A percentile compares a stretch with the other conserved stretches of the same genome.
Conservation (phyloP, 2,329 filamentous ascomycete genomes). For the Alternaria sp. region DNA sequence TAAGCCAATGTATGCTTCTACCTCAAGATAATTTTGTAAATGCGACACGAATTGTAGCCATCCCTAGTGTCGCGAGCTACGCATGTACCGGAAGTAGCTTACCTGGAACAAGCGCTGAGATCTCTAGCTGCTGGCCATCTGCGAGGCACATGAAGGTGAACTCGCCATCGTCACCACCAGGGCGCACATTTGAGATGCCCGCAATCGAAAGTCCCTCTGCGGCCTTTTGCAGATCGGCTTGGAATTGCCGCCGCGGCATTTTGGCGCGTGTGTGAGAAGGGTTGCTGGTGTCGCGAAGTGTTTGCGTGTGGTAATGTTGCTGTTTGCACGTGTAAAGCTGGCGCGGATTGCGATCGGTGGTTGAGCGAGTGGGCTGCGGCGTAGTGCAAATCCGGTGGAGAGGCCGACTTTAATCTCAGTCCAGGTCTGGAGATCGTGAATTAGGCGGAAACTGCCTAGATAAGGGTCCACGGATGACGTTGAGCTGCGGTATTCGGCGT, state of each 20-base stretch:
- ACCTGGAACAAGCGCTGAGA: conserved; percentile 50
- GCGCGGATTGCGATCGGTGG: conserved; percentile 3
- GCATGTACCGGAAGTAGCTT: not conserved
- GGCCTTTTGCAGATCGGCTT: conserved; percentile 61
- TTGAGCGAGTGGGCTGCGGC: conserved; percentile 3
- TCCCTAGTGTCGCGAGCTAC: not conserved
- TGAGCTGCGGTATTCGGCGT: not conserved
- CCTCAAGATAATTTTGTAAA: not conserved
- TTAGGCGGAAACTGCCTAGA: not conserved
- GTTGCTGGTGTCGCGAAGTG: not conserved
- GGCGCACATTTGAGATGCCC: conserved; percentile 61
- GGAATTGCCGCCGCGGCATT: conserved; percentile 73
- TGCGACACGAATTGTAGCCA: not conserved
- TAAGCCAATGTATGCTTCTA: not conserved
- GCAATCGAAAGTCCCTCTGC: conserved; percentile 48
- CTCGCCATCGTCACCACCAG: conserved; percentile 74
- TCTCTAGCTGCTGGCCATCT: conserved; percentile 37
- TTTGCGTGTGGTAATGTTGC: not conserved
- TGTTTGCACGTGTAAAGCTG: not conserved
- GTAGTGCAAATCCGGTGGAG: conserved; percentile 1
- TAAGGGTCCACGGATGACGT: conserved; percentile 5
- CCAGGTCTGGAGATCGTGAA: not conserved
- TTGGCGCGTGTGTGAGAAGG: conserved; percentile 4
- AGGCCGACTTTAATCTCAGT: not conserved
- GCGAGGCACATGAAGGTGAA: conserved; percentile 63